Evolutionary conservation across 495 filamentous ascomycete species (phyloP).

Genomic region (Penicillium samsonianum): DNA sequence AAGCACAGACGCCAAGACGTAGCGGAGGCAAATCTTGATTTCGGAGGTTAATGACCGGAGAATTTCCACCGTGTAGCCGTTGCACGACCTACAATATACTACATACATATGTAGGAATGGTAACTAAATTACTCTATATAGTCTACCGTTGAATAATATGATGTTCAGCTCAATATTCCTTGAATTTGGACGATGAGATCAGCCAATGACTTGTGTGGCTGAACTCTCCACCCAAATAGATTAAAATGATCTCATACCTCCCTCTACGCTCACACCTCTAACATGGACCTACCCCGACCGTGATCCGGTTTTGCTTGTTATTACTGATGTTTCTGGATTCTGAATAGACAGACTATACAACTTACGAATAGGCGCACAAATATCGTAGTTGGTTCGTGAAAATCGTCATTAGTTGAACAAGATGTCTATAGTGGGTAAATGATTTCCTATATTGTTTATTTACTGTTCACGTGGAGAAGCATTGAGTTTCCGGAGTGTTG

Average conservation of each 20-base stretch:
- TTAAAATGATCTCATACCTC: constrained; percentile 40
- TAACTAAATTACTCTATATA: background rate
- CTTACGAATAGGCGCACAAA: background rate
- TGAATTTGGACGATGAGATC: constrained; percentile 26
- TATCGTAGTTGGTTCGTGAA: background rate
- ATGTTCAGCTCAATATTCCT: background rate
- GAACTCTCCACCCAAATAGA: constrained; percentile 35
- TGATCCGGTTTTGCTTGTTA: background rate
- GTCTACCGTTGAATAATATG: background rate
- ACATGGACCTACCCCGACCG: constrained; percentile 9
- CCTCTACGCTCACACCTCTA: constrained; percentile 12
- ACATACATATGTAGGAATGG: background rate
- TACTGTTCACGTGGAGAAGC: background rate
- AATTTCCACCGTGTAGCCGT: background rate
- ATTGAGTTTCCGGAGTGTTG: constrained; percentile 7
- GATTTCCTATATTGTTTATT: background rate
- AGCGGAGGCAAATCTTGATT: constrained; percentile 11
- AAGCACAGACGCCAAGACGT: background rate
- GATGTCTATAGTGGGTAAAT: background rate
- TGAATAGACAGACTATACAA: background rate
- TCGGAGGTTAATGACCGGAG: constrained; percentile 11
- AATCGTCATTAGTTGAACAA: constrained; percentile 3
- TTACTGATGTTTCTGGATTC: background rate
- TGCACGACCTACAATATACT: background rate
- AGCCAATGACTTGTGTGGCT: constrained; percentile 36